Base-by-base conservation (phyloP, 2,329 filamentous ascomycete genomes). In the Nigrograna mackinnonii region DNA sequence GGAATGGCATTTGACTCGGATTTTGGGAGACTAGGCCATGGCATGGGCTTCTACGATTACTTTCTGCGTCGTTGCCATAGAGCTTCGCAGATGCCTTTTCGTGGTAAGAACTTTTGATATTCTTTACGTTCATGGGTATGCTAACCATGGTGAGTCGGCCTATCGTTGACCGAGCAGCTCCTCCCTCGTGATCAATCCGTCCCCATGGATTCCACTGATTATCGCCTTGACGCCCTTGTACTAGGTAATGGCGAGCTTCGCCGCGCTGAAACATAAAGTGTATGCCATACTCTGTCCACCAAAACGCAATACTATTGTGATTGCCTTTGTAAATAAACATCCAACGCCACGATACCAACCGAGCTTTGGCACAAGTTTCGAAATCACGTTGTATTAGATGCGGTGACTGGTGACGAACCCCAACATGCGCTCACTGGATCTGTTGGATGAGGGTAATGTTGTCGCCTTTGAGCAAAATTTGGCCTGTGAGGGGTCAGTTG, bases 1-100 rank as follows among this genome's bases (percentile, higher is more conserved):
- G 94, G 91, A 11, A 88, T 99, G 59, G 92, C 90, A 3, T 99
- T 99, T 69, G 91, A 96, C 66, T 76, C 76, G 3, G 74, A 73
- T 11, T 79, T 94, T 47, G 82, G 86, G 54, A 81, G 94, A 56
- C 79, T 97, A 16, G 94, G 94, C 30, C 94, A 99, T 69, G 94
- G 94, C 43, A 95, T 90, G 69, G 94, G 94, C 22, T 99, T 95
- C 73, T 99, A 99, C 76, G 94, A 99, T 73, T 87, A 85, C 68
- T 99, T 96, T 69, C 73, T 99, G 63, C 82, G 86, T 60, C 83
- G 86, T 55, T 95, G 91, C 79, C 66, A 78, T 68, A 67, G 69
- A 52, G 60, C 58, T 51, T 66, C 67, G 68, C 57, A 55, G 52
- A 80, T 79, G 72, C 80, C 79, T 55, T 77, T 79, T 72, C 77